Evolutionary conservation across 331 rosid species (phyloP), one percentile per base, ranked within the genome.

Genomic region (Ulmus americana): DNA sequence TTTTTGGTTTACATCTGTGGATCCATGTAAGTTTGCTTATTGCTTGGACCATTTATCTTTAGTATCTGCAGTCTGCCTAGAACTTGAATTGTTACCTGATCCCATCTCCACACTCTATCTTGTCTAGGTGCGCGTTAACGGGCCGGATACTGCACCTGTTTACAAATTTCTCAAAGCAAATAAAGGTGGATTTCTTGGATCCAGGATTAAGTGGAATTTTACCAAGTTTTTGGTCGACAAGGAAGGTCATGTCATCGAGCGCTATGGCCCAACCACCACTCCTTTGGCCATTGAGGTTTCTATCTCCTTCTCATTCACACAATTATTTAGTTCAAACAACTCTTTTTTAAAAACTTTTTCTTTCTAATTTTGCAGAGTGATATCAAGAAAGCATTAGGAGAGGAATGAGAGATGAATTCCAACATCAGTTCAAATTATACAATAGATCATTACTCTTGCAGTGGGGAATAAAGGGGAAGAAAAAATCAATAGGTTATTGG

Each of bases 151-250:
- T 5, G 81, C 76, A 47, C 90, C 95, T 7, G 76, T 94, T 0
- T 94, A 72, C 74, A 90, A 76, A 77, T 94, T 84, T 71, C 83
- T 90, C 5, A 94, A 94, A 78, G 55, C 90, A 15, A 80, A 77
- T 62, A 90, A 83, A 78, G 5, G 59, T 28, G 99, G 97, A 68
- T 57, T 70, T 49, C 2, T 82, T 65, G 96, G 99, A 13, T 40
- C 86, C 2, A 74, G 87, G 59, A 85, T 94, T 48, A 90, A 94
- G 78, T 94, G 99, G 99, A 94, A 94, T 82, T 94, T 94, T 81
- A 85, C 97, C 4, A 94, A 94, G 85, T 94, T 94, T 73, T 79
- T 94, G 65, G 77, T 94, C 0, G 78, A 84, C 69, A 76, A 84
- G 72, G 83, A 90, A 44, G 99, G 99, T 0, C 78, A 6, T 39